Conservation (phyloP, 2,329 filamentous ascomycete genomes). For the Ustilaginoidea virens region DNA sequence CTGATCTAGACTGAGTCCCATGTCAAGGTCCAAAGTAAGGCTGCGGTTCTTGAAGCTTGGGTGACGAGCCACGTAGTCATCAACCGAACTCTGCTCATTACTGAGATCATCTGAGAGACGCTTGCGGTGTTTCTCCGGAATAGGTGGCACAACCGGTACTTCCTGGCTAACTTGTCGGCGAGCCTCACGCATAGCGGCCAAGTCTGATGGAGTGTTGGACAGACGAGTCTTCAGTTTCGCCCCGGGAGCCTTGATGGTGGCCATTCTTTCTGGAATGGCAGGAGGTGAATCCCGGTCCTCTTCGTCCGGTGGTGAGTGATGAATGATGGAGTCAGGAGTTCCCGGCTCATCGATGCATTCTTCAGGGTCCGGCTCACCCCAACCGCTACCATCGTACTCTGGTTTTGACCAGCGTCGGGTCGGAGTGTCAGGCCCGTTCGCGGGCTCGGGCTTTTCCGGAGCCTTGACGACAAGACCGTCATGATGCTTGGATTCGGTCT, state of each 20-base stretch:
- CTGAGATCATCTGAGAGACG: conserved; percentile 34
- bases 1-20: conserved; percentile 73
- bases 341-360: conserved; percentile 44
- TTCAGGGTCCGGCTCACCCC: conserved; percentile 39
- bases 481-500: conserved; percentile 6
- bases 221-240: conserved; percentile 79
- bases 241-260: conserved; percentile 79
- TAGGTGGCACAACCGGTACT: conserved; percentile 40
- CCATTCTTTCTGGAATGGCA: conserved; percentile 62
- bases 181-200: conserved; percentile 71
- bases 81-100: conserved; percentile 18
- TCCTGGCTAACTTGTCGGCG: conserved; percentile 75
- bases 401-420: conserved; percentile 37
- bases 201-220: conserved; percentile 74
- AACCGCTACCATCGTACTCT: conserved; percentile 48
- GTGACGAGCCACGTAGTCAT: conserved; percentile 41
- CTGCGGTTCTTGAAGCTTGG: conserved; percentile 70
- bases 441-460: conserved; percentile 19
- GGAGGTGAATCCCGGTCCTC: conserved; percentile 39
- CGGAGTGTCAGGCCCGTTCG: conserved; percentile 33
- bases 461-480: conserved; percentile 11
- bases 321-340: conserved; percentile 83
- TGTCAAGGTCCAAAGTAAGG: conserved; percentile 65
- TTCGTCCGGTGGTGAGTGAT: conserved; percentile 45
- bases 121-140: conserved; percentile 44